Base-by-base conservation (phyloP, 208 protist genomes). In the Strigomonas culicis region DNA sequence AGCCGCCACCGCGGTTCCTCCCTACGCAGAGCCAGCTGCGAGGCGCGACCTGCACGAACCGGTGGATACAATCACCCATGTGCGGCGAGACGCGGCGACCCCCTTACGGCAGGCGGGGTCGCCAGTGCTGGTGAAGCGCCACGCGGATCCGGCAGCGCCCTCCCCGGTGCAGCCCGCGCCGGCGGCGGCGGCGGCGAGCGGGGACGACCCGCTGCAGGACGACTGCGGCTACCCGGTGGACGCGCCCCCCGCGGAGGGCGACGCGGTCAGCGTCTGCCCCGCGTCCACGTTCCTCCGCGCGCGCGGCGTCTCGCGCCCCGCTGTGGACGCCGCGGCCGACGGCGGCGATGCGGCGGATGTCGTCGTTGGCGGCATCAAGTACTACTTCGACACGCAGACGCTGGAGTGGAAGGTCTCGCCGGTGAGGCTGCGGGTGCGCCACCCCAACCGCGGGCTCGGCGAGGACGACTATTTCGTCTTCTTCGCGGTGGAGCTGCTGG, bases 391-490 rank as follows among this genome's bases (percentile, higher is more conserved):
- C 65, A 58, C 44, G 36, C 34, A 17, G 15, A 31, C 47, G 34
- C 43, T 55, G 44, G 49, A 72, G 50, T 88, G 82, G 82, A 47
- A 68, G 21, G 56, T 66, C 24, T 41, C 70, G 55, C 36, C 56
- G 22, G 63, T 84, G 10, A 71, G 71, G 21, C 41, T 88, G 51
- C 63, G 69, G 53, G 69, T 88, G 46, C 56, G 77, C 51, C 70
- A 80, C 50, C 76, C 79, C 28, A 74, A 82, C 53, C 68, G 71
- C 36, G 75, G 72, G 30, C 61, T 85, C 53, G 58, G 50, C 34
- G 75, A 85, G 66, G 84, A 82, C 59, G 73, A 79, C 32, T 73
- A 86, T 53, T 79, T 75, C 43, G 73, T 75, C 25, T 77, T 68
- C 56, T 91, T 82, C 50, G 44, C 70, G 10, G 69, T 80, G 7